phyloP scores from a whole-genome alignment of 352 stramenopile genomes.

The Thalassiosira exigua region DNA sequence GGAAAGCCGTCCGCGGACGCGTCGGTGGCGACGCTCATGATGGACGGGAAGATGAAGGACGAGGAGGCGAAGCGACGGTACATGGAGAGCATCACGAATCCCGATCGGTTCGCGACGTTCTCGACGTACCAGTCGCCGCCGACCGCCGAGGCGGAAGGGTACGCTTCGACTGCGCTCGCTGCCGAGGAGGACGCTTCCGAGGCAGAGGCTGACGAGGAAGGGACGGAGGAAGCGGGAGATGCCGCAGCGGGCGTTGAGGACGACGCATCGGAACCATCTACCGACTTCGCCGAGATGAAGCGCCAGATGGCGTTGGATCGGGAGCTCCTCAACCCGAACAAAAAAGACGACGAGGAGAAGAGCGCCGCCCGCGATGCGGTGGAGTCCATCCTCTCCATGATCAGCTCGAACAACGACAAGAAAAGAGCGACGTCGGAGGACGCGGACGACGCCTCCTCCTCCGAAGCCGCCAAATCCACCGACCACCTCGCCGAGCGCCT shows the following conservation, averaged over 20 bases:
- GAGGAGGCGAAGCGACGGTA: constrained; percentile 63
- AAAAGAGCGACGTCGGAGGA: too few relatives aligned
- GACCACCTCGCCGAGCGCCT: constrained; percentile 42
- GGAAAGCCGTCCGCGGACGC: constrained; percentile 17
- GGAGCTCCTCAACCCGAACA: constrained; percentile 30
- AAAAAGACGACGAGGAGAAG: constrained; percentile 23
- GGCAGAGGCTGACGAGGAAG: neutral
- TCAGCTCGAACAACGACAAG: constrained; percentile 30
- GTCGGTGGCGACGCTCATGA: constrained; percentile 41
- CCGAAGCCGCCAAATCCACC: neutral
- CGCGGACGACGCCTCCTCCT: neutral
- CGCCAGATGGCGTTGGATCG: constrained; percentile 47
- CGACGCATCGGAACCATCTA: constrained; percentile 5
- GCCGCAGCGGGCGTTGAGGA: neutral
- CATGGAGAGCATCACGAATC: constrained; percentile 65
- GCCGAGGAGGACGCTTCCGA: constrained; percentile 7
- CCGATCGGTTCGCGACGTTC: constrained; percentile 62
- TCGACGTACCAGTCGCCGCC: constrained; percentile 21
- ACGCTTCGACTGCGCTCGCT: neutral
- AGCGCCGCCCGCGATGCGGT: constrained; percentile 40
- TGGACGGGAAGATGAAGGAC: constrained; percentile 55
- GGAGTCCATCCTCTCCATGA: constrained; percentile 54
- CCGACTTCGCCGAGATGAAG: constrained; percentile 51
- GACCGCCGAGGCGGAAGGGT: constrained; percentile 2
- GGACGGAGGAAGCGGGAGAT: neutral